Evolutionary conservation across 129 eudicot species (phyloP).

Genomic region (Flaveria trinervia): DNA sequence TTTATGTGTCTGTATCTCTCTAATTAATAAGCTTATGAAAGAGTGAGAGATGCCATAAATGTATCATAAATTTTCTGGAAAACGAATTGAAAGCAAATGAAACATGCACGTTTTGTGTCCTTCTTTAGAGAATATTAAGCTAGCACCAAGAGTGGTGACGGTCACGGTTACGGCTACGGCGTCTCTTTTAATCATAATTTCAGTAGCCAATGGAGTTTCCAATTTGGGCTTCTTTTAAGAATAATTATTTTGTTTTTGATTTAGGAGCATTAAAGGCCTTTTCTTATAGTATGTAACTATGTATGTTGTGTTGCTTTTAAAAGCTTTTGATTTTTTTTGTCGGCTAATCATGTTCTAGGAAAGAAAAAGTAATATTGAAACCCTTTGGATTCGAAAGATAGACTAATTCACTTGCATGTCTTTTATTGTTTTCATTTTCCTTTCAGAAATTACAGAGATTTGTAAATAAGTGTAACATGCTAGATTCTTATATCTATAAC

Average conservation of each 20-base stretch:
- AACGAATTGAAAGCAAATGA: no score
- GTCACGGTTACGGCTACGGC: conserved; percentile 39
- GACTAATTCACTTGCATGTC: no score
- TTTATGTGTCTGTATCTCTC: conserved; percentile 29
- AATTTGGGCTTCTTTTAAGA: conserved; percentile 26
- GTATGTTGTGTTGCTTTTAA: neutral
- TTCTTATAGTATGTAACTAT: neutral
- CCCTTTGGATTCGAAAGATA: no score
- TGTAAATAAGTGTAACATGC: no score
- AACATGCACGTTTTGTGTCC: neutral
- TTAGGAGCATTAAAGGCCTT: neutral
- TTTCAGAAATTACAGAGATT: no score
- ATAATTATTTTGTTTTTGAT: conserved; percentile 26
- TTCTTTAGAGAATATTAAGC: conserved; percentile 21
- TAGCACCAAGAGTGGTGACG: conserved; percentile 9
- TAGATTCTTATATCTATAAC: no score
- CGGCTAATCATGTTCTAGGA: neutral
- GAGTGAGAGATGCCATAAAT: conserved; percentile 41
- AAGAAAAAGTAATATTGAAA: no score
- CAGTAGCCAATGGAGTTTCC: neutral
- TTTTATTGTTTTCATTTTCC: no score
- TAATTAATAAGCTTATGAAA: conserved; percentile 31
- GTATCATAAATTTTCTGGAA: conserved; percentile 16
- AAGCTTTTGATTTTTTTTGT: neutral
- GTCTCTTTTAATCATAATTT: conserved; percentile 37